Percentiles rank a stretch among this genome's conserved stretches.
Conservation (phyloP, 345 rosid species). For the Barbarea vulgaris region DNA sequence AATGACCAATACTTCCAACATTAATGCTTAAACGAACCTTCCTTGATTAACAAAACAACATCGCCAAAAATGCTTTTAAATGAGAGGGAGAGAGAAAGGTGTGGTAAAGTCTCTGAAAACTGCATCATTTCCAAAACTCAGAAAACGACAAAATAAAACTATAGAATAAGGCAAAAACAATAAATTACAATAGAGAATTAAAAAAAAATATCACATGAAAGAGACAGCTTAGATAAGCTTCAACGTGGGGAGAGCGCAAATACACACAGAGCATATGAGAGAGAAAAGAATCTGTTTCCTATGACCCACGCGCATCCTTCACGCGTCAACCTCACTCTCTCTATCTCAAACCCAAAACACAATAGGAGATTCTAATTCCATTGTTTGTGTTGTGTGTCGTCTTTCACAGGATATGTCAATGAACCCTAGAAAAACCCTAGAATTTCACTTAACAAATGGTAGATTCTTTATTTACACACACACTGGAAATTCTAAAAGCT, state of each 20-base stretch:
- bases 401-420: slow-evolving; percentile 15
- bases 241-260: slow-evolving; percentile 43
- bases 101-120: slow-evolving; percentile 26
- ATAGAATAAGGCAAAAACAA: not conserved
- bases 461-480: slow-evolving; percentile 24
- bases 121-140: slow-evolving; percentile 41
- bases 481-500: not conserved
- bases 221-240: slow-evolving; percentile 44
- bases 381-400: slow-evolving; percentile 4
- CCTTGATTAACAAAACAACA: slow-evolving; percentile 30
- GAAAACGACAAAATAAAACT: slow-evolving; percentile 31
- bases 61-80: not conserved
- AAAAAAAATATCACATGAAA: slow-evolving; percentile 32
- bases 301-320: slow-evolving; percentile 27
- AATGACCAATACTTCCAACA: not conserved
- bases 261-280: slow-evolving; percentile 30
- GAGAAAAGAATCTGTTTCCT: slow-evolving; percentile 12
- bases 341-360: not conserved
- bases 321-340: slow-evolving; percentile 27
- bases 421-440: slow-evolving; percentile 28
- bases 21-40: slow-evolving; percentile 37
- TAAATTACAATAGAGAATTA: not conserved
- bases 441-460: not conserved
- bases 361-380: slow-evolving; percentile 6
- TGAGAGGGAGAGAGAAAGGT: not conserved